Base-by-base conservation (phyloP, 2,329 filamentous ascomycete genomes). In the Diaporthe sp. region DNA sequence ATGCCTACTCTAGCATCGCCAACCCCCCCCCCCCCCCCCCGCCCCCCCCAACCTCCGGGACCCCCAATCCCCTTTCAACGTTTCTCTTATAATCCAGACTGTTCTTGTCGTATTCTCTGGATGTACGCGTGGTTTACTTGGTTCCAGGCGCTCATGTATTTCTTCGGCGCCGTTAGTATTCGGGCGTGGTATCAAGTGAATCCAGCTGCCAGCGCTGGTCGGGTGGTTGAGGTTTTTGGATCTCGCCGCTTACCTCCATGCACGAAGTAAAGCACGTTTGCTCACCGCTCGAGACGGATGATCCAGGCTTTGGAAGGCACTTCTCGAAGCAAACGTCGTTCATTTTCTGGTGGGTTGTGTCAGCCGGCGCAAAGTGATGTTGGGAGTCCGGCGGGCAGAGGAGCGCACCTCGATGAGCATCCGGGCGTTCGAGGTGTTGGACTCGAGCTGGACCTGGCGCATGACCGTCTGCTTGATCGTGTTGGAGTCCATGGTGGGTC, bases 91-190 rank as follows among this genome's bases (percentile, higher is more conserved):
- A 60, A 37, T 1, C 47, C 57, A n/a, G 61, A 71, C 20, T 77
- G 76, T 86, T 93, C 92, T 78, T 88, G 88, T 84, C 93, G 91
- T 84, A 92, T 84, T 79, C 90, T 88, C 77, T 85, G 84, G 81
- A 95, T 90, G 83, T 95, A 95, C 55, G 92, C 88, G 65, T 88
- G 84, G 86, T 92, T 94, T 81, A 94, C 92, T 78, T 90, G 86
- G 85, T 95, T 95, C 94, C 94, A 96, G 15, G 93, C 90, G 44
- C 89, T 86, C 88, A 96, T 94, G 88, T 96, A 96, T 85, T 96
- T 96, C 81, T 68, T 13, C 7, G n/a, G 22, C 28, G 34, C 13
- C 63, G 31, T 39, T 39, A 39, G 37, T 20, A 15, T 68, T 31
- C 39, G 31, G 20, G 39, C 13, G n/a, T 68, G 8, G 22, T 20